Conservation (phyloP, 2,329 filamentous ascomycete species). For the Beauveria australis region DNA sequence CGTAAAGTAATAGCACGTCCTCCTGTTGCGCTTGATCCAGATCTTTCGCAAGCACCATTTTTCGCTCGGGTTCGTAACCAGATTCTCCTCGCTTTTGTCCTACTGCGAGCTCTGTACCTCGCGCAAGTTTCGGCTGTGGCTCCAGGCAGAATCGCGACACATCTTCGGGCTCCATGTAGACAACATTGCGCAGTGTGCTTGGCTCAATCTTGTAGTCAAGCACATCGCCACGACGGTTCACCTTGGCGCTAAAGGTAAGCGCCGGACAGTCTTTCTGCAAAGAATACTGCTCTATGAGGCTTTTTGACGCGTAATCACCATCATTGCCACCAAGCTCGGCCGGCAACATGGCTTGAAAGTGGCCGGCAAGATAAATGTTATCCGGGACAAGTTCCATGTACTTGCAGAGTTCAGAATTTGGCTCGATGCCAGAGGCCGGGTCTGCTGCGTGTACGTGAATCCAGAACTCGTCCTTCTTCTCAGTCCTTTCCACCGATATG, state of each 20-base stretch:
- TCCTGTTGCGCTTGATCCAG: constrained; percentile 34
- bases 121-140: constrained; percentile 15
- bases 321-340: constrained; percentile 22
- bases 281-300: constrained; percentile 44
- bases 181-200: constrained; percentile 44
- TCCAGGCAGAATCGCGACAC: constrained; percentile 37
- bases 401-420: constrained; percentile 48
- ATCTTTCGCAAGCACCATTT: constrained; percentile 34
- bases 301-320: constrained; percentile 25
- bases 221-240: constrained; percentile 45
- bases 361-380: constrained; percentile 53
- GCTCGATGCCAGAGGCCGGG: constrained; percentile 60
- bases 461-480: constrained; percentile 53
- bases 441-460: constrained; percentile 73
- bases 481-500: constrained; percentile 58
- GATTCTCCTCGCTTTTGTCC: constrained; percentile 17
- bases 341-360: constrained; percentile 51
- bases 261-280: constrained; percentile 42
- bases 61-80: constrained; percentile 24
- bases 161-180: constrained; percentile 47
- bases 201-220: constrained; percentile 47
- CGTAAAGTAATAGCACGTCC: constrained; percentile 39
- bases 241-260: constrained; percentile 54
- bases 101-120: constrained; percentile 21
- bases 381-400: constrained; percentile 53